phyloP scores from a whole-genome alignment of 805 yeast species.

The Ogataea neopini region DNA sequence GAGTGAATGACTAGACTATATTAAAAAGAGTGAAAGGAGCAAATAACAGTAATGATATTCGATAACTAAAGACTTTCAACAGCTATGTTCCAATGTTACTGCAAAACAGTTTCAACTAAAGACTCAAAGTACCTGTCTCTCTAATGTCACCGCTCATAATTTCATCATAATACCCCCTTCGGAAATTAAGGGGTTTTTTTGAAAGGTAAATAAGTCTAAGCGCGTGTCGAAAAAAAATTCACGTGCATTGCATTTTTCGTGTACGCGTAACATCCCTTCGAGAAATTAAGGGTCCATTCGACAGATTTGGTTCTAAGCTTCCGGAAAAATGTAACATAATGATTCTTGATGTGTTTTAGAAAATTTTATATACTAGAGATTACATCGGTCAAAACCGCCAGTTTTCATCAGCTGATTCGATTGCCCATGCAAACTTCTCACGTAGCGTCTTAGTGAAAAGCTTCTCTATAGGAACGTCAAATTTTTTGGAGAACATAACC shows the following conservation, averaged over 20 bases:
- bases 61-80: neutral
- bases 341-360: neutral
- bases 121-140: neutral
- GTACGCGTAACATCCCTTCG: slow-evolving; percentile 1
- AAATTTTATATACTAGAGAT: neutral
- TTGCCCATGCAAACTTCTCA: slow-evolving; percentile 95
- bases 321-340: neutral
- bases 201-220: slow-evolving; percentile 4
- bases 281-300: neutral
- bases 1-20: neutral
- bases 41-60: neutral
- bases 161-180: slow-evolving; percentile 1
- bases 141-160: neutral
- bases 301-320: neutral
- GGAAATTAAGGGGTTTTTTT: neutral
- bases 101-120: neutral
- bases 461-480: slow-evolving; percentile 87
- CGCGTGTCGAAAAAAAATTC: slow-evolving; percentile 2
- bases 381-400: slow-evolving; percentile 68
- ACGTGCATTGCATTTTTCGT: neutral
- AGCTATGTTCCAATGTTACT: neutral
- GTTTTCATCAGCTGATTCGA: slow-evolving; percentile 81
- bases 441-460: slow-evolving; percentile 87
- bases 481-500: slow-evolving; percentile 85
- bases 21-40: neutral